Conservation (phyloP, 169 alveolate species). For the Besnoitia besnoiti region DNA sequence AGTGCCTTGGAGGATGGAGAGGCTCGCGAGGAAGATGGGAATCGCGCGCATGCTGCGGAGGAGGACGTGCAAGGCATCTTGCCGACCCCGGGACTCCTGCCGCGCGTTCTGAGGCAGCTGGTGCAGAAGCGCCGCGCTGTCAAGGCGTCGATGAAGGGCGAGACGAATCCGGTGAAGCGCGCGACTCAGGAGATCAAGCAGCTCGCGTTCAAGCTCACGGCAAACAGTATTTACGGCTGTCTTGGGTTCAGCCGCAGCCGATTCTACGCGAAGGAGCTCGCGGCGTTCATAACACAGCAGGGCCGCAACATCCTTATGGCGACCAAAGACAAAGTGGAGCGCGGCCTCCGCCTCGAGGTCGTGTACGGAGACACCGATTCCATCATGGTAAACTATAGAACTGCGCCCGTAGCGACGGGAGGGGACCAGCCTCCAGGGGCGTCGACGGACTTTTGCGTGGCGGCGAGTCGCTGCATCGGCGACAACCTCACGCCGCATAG, state of each 20-base stretch:
- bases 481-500: no score
- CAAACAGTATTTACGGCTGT: constrained; percentile 99
- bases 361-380: constrained; percentile 99
- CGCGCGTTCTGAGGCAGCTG: constrained; percentile 74
- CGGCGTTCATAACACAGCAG: constrained; percentile 96
- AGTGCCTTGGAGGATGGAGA: no score
- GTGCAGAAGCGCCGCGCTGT: constrained; percentile 88
- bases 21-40: neutral
- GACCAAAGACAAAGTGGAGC: constrained; percentile 93
- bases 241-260: constrained; percentile 97
- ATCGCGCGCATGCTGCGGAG: constrained; percentile 33
- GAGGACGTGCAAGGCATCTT: constrained; percentile 45
- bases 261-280: constrained; percentile 97
- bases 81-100: constrained; percentile 71
- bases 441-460: no score
- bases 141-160: constrained; percentile 81
- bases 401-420: neutral
- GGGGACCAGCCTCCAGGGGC: no score
- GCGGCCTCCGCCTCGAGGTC: constrained; percentile 89
- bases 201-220: constrained; percentile 96
- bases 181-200: constrained; percentile 92
- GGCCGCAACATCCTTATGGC: constrained; percentile 88
- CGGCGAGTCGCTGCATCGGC: no score
- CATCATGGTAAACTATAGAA: constrained; percentile 88
- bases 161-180: constrained; percentile 82